A percentile compares a stretch with the other conserved stretches of the same genome.
Conservation (phyloP, 176 grass and related monocot species). For the Rhynchospora tenuis region DNA sequence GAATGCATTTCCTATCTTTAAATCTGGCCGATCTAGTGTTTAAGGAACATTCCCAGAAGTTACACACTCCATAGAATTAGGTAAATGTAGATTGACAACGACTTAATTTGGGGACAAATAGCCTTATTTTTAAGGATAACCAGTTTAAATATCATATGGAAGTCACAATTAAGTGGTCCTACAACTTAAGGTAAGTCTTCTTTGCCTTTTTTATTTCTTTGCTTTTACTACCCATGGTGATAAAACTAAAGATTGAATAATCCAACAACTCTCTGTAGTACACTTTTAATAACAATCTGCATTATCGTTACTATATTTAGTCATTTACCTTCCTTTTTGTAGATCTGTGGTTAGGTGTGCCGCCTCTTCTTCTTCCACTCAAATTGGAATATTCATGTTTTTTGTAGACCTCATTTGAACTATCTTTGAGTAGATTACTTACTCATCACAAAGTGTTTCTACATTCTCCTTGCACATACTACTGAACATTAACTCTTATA, state of each 20-base stretch:
- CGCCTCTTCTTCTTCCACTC: not conserved
- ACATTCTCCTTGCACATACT: not conserved
- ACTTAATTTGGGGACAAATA: conserved; percentile 15
- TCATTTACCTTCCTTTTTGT: not conserved
- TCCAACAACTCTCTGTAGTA: not conserved
- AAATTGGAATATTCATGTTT: not conserved
- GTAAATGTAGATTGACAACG: conserved; percentile 10
- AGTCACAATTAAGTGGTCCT: not conserved
- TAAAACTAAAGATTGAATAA: not conserved
- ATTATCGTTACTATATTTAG: not conserved
- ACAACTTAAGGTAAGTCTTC: not conserved
- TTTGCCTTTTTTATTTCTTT: not conserved
- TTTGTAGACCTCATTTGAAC: not conserved
- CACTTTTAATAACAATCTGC: not conserved
- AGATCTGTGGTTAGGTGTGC: not conserved
- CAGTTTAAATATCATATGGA: not conserved
- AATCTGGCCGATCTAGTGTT: not conserved
- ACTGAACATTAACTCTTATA: not conserved
- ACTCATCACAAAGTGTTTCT: not conserved
- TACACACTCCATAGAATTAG: not conserved
- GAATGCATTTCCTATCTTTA: not conserved
- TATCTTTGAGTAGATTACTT: not conserved
- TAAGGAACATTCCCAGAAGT: not conserved
- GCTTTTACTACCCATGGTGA: not conserved
- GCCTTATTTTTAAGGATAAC: not conserved